These are phyloP conservation scores for Paecilomyces dactylethromorphus DNA, from an alignment of 2,329 filamentous ascomycete genomes.

Conservation along the genomic window DNA sequence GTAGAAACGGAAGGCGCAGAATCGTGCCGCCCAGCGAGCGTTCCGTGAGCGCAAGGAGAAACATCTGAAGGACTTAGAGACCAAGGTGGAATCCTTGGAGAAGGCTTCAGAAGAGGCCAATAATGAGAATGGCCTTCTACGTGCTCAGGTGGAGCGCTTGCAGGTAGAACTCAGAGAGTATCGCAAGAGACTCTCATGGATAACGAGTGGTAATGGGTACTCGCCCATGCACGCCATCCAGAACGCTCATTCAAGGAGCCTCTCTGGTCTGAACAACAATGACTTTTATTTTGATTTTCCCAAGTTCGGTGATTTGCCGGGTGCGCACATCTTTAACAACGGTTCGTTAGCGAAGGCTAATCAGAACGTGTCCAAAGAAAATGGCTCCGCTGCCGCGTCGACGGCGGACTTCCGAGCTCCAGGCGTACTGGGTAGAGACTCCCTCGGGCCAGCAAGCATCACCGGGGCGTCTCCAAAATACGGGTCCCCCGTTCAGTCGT, in stretches of 20 bases:
- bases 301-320: constrained; percentile 72
- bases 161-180: constrained; percentile 83
- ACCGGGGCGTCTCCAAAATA: not conserved
- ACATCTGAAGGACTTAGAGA: constrained; percentile 48
- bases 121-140: constrained; percentile 76
- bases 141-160: constrained; percentile 82
- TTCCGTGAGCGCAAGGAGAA: constrained; percentile 94
- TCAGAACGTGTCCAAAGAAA: constrained; percentile 25
- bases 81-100: constrained; percentile 59
- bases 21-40: constrained; percentile 83
- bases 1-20: constrained; percentile 72
- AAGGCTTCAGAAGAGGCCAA: constrained; percentile 77
- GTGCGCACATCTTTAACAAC: constrained; percentile 47
- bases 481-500: constrained; percentile 4
- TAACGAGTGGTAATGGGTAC: constrained; percentile 39
- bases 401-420: constrained; percentile 16
- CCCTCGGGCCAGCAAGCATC: constrained; percentile 8
- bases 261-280: constrained; percentile 60
- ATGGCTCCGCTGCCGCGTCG: constrained; percentile 14
- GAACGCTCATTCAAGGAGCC: constrained; percentile 39
- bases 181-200: constrained; percentile 71
- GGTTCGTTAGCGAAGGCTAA: constrained; percentile 27
- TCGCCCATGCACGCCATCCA: constrained; percentile 46
- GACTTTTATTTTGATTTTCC: constrained; percentile 96
- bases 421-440: constrained; percentile 23